Evolutionary conservation across 164 flowering plant species (phyloP).

Genomic region (Santalum album): DNA sequence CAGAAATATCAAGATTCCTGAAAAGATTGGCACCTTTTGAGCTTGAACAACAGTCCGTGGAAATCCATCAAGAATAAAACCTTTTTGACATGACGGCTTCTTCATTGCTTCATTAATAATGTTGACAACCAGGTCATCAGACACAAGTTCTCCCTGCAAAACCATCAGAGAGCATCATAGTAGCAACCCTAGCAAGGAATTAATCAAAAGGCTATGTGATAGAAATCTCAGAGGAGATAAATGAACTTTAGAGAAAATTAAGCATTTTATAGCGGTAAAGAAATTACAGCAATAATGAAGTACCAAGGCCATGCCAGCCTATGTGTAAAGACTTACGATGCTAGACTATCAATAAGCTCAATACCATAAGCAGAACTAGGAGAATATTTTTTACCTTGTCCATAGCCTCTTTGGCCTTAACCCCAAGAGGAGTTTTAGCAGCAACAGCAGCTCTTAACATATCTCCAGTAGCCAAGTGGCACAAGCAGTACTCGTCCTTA

Average conservation of each 20-base stretch:
- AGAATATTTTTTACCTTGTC: slow-evolving; percentile 61
- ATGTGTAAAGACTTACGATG: no score
- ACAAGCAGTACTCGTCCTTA: slow-evolving; percentile 94
- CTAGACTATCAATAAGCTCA: no score
- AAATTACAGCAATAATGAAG: no score
- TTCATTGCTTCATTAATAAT: slow-evolving; percentile 89
- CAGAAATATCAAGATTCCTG: background rate
- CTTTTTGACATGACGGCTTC: slow-evolving; percentile 89
- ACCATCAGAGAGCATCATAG: background rate
- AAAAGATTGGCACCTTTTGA: slow-evolving; percentile 49
- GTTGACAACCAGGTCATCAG: slow-evolving; percentile 93
- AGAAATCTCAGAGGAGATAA: no score
- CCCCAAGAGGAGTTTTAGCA: slow-evolving; percentile 92
- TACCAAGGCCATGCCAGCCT: no score
- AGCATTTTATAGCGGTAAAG: no score
- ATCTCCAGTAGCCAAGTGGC: slow-evolving; percentile 98
- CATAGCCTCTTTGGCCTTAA: slow-evolving; percentile 97
- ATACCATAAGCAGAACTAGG: no score
- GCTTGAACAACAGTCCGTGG: slow-evolving; percentile 96
- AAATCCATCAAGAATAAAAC: slow-evolving; percentile 95
- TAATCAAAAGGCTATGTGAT: no score
- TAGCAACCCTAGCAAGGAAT: no score
- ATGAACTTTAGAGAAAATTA: no score
- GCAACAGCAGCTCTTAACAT: slow-evolving; percentile 97
- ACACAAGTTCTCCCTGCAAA: slow-evolving; percentile 86